These are phyloP conservation scores for Mollisiaceae sp. DNA, from an alignment of 2,329 filamentous ascomycete genomes.

Conservation along the genomic window DNA sequence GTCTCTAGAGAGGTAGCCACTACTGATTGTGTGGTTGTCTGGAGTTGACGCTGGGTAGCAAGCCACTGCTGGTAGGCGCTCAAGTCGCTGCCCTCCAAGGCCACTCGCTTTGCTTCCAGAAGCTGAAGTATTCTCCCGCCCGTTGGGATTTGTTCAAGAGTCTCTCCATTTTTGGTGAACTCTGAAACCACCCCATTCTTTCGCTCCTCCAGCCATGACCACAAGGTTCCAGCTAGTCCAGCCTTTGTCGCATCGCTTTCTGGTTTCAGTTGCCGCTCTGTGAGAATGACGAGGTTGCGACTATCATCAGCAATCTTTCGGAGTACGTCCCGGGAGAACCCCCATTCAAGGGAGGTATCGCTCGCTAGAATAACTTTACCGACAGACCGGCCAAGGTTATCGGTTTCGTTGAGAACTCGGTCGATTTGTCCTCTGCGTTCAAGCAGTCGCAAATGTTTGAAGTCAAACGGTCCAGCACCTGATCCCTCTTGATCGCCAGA, in stretches of 20 bases:
- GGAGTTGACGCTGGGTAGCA: constrained; percentile 83
- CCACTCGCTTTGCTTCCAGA: constrained; percentile 63
- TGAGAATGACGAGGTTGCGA: constrained; percentile 85
- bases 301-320: constrained; percentile 75
- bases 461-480: constrained; percentile 79
- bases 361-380: constrained; percentile 87
- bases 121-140: constrained; percentile 67
- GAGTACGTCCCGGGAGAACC: constrained; percentile 84
- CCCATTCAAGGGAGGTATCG: constrained; percentile 91
- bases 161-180: constrained; percentile 56
- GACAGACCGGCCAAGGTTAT: constrained; percentile 48
- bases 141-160: constrained; percentile 69
- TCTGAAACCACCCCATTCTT: constrained; percentile 67
- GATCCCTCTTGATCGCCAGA: constrained; percentile 52
- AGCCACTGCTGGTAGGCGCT: constrained; percentile 89
- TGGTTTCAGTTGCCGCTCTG: constrained; percentile 66
- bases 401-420: constrained; percentile 59
- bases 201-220: constrained; percentile 77
- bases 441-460: constrained; percentile 81
- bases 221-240: constrained; percentile 73
- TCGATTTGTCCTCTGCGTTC: constrained; percentile 83
- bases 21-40: constrained; percentile 77
- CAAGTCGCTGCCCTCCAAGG: constrained; percentile 77
- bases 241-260: constrained; percentile 32
- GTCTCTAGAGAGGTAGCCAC: constrained; percentile 71